These are phyloP conservation scores for Mediolabrus comicus DNA, from an alignment of 108 stramenopile species.

Conservation along the genomic window DNA sequence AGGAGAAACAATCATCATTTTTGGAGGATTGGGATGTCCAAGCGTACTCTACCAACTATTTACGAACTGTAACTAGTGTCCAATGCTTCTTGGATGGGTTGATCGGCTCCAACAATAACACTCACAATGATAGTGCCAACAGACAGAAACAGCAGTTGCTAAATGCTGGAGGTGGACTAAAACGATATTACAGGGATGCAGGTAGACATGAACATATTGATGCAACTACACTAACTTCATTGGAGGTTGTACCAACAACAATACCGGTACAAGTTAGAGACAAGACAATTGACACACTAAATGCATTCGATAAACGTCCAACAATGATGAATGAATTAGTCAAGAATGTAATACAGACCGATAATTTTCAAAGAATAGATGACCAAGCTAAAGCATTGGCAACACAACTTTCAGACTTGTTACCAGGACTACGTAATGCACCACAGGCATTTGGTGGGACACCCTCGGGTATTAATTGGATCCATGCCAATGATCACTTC, in stretches of 20 bases:
- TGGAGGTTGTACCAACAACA: neutral
- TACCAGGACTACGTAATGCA: constrained; percentile 59
- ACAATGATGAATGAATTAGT: constrained; percentile 67
- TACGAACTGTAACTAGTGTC: constrained; percentile 71
- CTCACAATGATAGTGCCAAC: neutral
- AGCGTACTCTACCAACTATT: constrained; percentile 75
- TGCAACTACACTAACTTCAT: constrained; percentile 15
- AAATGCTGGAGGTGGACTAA: constrained; percentile 38
- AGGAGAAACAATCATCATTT: constrained; percentile 20
- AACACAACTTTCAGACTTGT: constrained; percentile 50
- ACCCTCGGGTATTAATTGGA: constrained; percentile 67
- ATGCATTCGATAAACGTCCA: constrained; percentile 78
- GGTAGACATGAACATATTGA: constrained; percentile 30
- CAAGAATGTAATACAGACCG: constrained; percentile 50
- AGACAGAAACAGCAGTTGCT: neutral
- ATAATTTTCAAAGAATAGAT: constrained; percentile 67
- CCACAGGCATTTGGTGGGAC: constrained; percentile 51
- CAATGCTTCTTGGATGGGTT: constrained; percentile 80
- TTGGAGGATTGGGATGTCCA: constrained; percentile 65
- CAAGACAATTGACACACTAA: constrained; percentile 56
- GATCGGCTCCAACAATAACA: constrained; percentile 24
- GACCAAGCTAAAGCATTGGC: constrained; percentile 57
- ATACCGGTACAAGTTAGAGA: constrained; percentile 60
- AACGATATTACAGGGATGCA: constrained; percentile 37
- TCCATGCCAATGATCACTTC: constrained; percentile 80